A percentile compares a stretch with the other conserved stretches of the same genome.
These are phyloP conservation scores for Periconia macrospinosa DNA, from an alignment of 2,329 filamentous ascomycete genomes.

Conservation along the genomic window DNA sequence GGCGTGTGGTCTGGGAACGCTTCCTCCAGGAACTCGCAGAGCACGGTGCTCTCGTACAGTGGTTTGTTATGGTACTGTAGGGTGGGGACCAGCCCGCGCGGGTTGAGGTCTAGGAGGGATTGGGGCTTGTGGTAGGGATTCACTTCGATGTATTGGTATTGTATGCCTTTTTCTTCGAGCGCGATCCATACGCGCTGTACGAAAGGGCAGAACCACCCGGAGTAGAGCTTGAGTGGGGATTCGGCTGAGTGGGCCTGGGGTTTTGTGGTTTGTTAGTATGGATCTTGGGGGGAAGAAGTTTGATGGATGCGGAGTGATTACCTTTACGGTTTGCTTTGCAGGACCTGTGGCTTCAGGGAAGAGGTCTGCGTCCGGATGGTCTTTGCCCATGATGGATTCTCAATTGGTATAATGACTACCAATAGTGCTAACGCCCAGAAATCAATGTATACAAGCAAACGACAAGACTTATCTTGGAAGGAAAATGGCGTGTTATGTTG, in stretches of 20 bases:
- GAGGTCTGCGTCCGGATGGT: slow-evolving; percentile 40
- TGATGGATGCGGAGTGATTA: background rate
- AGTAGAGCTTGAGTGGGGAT: slow-evolving; percentile 66
- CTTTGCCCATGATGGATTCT: slow-evolving; percentile 26
- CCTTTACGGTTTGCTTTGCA: slow-evolving; percentile 34
- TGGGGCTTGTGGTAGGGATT: slow-evolving; percentile 76
- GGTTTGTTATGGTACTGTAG: slow-evolving; percentile 60
- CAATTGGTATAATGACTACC: background rate
- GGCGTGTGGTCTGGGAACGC: slow-evolving; percentile 58
- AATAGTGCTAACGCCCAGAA: too few species aligned
- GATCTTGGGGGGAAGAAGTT: background rate
- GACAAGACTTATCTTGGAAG: too few species aligned
- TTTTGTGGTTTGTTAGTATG: background rate
- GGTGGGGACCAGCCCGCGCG: slow-evolving; percentile 74
- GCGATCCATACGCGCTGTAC: slow-evolving; percentile 74
- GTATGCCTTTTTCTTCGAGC: slow-evolving; percentile 71
- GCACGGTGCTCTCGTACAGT: slow-evolving; percentile 71
- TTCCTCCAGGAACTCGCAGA: slow-evolving; percentile 78
- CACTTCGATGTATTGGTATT: slow-evolving; percentile 69
- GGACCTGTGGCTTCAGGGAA: slow-evolving; percentile 39
- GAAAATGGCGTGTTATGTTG: too few species aligned
- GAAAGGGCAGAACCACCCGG: slow-evolving; percentile 72
- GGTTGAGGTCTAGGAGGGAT: slow-evolving; percentile 71
- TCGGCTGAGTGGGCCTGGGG: slow-evolving; percentile 38
- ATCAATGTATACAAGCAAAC: too few species aligned